Evolutionary conservation across 164 flowering plant species (phyloP).

Genomic region (Malania oleifera): DNA sequence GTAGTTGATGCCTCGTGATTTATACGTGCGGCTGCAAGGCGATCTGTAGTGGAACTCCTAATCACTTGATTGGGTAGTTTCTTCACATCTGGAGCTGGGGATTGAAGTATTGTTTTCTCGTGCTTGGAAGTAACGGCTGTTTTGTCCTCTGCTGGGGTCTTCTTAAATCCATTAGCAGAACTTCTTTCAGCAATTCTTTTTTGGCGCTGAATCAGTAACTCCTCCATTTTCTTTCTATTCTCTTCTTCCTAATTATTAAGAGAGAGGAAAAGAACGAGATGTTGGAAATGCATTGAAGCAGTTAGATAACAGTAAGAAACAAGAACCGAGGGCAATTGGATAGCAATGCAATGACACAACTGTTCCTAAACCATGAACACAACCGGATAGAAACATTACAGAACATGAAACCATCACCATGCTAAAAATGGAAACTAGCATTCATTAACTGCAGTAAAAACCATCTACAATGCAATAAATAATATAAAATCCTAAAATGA

Average conservation of each 20-base stretch:
- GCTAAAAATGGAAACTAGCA: no score
- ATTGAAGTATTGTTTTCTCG: conserved; percentile 32
- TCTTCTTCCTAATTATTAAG: conserved; percentile 69
- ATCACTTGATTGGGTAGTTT: conserved; percentile 36
- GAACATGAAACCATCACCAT: no score
- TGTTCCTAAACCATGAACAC: no score
- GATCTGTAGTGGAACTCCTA: conserved; percentile 58
- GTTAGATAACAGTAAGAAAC: neutral
- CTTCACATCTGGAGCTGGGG: conserved; percentile 29
- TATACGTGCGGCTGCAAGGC: conserved; percentile 61
- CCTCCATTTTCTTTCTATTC: conserved; percentile 63
- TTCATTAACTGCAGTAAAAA: no score
- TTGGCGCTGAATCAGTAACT: conserved; percentile 58
- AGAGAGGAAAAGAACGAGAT: neutral
- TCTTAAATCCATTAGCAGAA: conserved; percentile 36
- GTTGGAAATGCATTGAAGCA: neutral
- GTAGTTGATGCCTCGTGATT: no score
- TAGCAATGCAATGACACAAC: no score
- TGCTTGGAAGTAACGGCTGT: conserved; percentile 17
- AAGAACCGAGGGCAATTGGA: neutral
- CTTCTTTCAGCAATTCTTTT: conserved; percentile 92
- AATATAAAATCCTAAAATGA: neutral
- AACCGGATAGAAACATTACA: no score
- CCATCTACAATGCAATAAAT: no score
- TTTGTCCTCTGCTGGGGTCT: conserved; percentile 22